Conservation (phyloP, 2,329 filamentous ascomycete genomes). For the Coleophoma crateriformis region DNA sequence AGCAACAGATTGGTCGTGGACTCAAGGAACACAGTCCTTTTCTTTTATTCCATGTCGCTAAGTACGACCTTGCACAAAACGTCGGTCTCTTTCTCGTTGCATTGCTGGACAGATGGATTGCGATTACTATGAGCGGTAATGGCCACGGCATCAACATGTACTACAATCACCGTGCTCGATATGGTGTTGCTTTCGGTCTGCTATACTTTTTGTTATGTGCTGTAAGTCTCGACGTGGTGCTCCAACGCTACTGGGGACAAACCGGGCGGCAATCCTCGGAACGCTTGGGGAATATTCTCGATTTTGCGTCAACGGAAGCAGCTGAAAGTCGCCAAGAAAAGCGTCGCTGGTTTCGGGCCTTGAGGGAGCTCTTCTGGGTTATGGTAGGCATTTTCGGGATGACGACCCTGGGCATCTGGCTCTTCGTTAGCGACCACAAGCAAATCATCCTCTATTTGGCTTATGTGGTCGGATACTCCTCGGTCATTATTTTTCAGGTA, state of each 20-base stretch:
- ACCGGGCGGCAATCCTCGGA: conserved; percentile 28
- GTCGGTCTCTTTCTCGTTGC: conserved; percentile 27
- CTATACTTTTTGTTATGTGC: conserved; percentile 31
- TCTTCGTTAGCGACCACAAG: conserved; percentile 25
- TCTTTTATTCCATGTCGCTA: conserved; percentile 25
- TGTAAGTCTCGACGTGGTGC: conserved; percentile 29
- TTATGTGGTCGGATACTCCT: conserved; percentile 30
- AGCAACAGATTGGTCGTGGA: conserved; percentile 24
- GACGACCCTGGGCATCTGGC: conserved; percentile 28
- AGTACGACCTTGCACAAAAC: conserved; percentile 42
- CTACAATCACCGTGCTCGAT: conserved; percentile 26
- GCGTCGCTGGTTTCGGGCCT: conserved; percentile 18
- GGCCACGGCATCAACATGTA: conserved; percentile 24
- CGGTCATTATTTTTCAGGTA: conserved; percentile 30
- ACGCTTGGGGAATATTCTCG: conserved; percentile 20
- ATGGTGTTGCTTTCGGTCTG: conserved; percentile 32
- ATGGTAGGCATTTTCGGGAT: conserved; percentile 28
- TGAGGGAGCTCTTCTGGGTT: conserved; percentile 23
- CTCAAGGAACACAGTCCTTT: conserved; percentile 26
- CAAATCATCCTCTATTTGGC: conserved; percentile 29
- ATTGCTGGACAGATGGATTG: conserved; percentile 27
- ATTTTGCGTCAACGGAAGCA: conserved; percentile 19
- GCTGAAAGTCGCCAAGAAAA: conserved; percentile 9
- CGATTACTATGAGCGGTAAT: conserved; percentile 28
- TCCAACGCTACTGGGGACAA: conserved; percentile 31